phyloP scores from a whole-genome alignment of 805 yeast genomes.

The Metschnikowia peoriensis region DNA sequence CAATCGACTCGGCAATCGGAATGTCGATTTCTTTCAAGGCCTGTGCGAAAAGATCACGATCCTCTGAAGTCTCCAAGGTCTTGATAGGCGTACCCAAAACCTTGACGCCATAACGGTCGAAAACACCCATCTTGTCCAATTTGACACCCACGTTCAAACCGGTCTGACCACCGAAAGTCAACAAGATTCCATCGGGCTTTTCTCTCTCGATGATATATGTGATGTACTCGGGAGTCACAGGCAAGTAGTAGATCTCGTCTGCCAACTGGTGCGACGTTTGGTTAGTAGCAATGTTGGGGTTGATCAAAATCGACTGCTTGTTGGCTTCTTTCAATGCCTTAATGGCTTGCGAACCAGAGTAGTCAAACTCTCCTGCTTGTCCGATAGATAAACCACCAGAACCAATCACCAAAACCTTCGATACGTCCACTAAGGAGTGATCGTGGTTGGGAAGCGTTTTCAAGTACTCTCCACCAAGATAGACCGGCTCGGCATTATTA shows the following conservation, averaged over 20 bases:
- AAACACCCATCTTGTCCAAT: constrained; percentile 90
- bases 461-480: constrained; percentile 64
- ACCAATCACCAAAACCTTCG: constrained; percentile 87
- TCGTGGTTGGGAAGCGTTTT: constrained; percentile 57
- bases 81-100: constrained; percentile 97
- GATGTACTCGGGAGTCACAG: constrained; percentile 96
- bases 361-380: constrained; percentile 98
- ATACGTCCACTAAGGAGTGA: constrained; percentile 74
- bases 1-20: constrained; percentile 95
- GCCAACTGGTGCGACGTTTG: constrained; percentile 95
- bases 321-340: constrained; percentile 91
- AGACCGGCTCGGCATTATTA: constrained; percentile 27
- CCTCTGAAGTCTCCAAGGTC: constrained; percentile 95
- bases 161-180: constrained; percentile 99
- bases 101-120: constrained; percentile 85
- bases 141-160: constrained; percentile 95
- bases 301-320: constrained; percentile 80
- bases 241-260: constrained; percentile 91
- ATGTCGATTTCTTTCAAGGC: constrained; percentile 93
- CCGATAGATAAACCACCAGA: constrained; percentile 98
- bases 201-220: constrained; percentile 94
- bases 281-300: constrained; percentile 95
- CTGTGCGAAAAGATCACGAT: constrained; percentile 92
- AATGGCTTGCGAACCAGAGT: constrained; percentile 96
- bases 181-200: constrained; percentile 91